Conservation (phyloP, 495 filamentous ascomycete species). For the Penicillium parvum region DNA sequence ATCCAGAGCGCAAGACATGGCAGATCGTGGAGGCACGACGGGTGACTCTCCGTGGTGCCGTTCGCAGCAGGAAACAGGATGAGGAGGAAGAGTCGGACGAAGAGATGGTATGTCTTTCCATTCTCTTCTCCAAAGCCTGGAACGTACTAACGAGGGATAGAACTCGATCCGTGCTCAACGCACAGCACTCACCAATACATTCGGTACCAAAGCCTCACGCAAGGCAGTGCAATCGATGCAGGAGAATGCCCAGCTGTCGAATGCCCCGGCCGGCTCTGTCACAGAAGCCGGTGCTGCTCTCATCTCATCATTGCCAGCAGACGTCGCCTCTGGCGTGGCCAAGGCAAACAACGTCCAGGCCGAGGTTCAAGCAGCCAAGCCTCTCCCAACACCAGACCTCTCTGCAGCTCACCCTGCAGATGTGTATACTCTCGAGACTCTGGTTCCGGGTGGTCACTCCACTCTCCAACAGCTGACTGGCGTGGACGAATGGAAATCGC, state of each 20-base stretch:
- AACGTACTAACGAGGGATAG: slow-evolving; percentile 15
- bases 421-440: slow-evolving; percentile 67
- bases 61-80: slow-evolving; percentile 47
- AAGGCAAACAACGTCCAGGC: slow-evolving; percentile 63
- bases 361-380: slow-evolving; percentile 64
- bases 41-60: slow-evolving; percentile 62
- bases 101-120: slow-evolving; percentile 26
- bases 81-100: slow-evolving; percentile 40
- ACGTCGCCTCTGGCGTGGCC: slow-evolving; percentile 54
- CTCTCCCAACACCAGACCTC: slow-evolving; percentile 71
- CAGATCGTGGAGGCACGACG: slow-evolving; percentile 72
- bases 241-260: slow-evolving; percentile 68
- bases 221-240: slow-evolving; percentile 74
- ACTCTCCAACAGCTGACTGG: slow-evolving; percentile 54
- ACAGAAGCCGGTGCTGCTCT: slow-evolving; percentile 57
- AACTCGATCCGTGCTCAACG: slow-evolving; percentile 56
- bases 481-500: slow-evolving; percentile 72
- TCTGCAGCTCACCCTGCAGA: slow-evolving; percentile 68
- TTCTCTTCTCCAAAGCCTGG: background rate
- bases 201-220: slow-evolving; percentile 91
- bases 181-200: slow-evolving; percentile 75
- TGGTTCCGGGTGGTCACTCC: slow-evolving; percentile 52
- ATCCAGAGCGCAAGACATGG: slow-evolving; percentile 66
- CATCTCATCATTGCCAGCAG: slow-evolving; percentile 54
- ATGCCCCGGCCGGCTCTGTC: slow-evolving; percentile 43